Base-by-base conservation (phyloP, 2,329 filamentous ascomycete genomes). In the Sclerotinia nivalis region DNA sequence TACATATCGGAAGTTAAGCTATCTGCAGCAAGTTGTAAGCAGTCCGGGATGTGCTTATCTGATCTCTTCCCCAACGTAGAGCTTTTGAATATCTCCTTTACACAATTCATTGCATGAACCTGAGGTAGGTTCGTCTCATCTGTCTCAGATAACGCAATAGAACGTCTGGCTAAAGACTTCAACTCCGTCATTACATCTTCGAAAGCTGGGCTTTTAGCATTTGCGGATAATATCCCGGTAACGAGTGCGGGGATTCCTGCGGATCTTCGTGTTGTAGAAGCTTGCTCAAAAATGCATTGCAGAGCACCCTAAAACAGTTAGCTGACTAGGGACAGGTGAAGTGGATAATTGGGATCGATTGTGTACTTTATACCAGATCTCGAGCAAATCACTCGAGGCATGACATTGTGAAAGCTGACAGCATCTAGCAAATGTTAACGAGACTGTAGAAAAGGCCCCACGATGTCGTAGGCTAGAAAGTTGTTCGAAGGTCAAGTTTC, bases 401-500 rank as follows among this genome's bases (percentile, higher is more conserved):
- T 45, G 37, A 6, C 31, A 66, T 31, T 54, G 55, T 22, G 87
- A 80, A 79, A 89, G 76, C 82, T 90, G 84, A 72, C 95, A 98
- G 76, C 93, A 96, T 37, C 87, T 85, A 1, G 88, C 86, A 79
- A 97, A 98, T 0, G 94, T 97, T 67, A 93, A 89, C 0, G 95
- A 92, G 2, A 98, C 96, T 0, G 95, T 95, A 0, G 93, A 96
- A 77, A 98, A 97, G 9, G 96, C 96, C 69, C 96, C 96, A 70
- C 96, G 87, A 79, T 99, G 96, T 54, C 96, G 88, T 43, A 99
- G 83, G 66, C 88, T 91, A 0, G 93, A 88, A 12, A 99, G 84
- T 77, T 99, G 93, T 2, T 87, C 87, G 77, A 97, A 97, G 22
- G 92, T 90, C 9, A 97, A 81, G 52, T 87, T 83, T 12, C 93